These are phyloP conservation scores for Podaxis rugospora DNA, from an alignment of 768 basidiomycete genomes.

Conservation along the genomic window DNA sequence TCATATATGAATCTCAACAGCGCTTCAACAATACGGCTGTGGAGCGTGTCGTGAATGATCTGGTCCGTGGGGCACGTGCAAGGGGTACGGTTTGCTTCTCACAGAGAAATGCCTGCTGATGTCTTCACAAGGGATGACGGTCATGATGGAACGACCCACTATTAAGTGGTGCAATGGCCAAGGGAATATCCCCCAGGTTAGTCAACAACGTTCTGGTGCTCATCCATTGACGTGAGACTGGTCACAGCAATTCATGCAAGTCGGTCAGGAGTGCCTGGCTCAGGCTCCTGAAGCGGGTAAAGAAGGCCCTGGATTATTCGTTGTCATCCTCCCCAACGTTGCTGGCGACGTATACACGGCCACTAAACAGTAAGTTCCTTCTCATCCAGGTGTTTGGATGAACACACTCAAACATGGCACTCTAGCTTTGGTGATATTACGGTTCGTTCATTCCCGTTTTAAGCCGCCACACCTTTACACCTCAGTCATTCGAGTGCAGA, in stretches of 20 bases:
- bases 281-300: slow-evolving; percentile 23
- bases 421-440: slow-evolving; percentile 61
- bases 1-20: slow-evolving; percentile 54
- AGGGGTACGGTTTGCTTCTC: slow-evolving; percentile 46
- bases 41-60: slow-evolving; percentile 47
- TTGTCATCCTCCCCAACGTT: slow-evolving; percentile 68
- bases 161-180: slow-evolving; percentile 58
- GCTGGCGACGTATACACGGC: slow-evolving; percentile 72
- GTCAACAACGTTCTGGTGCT: neutral
- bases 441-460: slow-evolving; percentile 15
- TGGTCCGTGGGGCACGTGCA: slow-evolving; percentile 41
- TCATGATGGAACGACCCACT: slow-evolving; percentile 40
- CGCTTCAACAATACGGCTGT: slow-evolving; percentile 47
- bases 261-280: slow-evolving; percentile 40
- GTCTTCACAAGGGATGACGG: slow-evolving; percentile 52
- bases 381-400: neutral
- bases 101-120: slow-evolving; percentile 33
- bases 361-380: slow-evolving; percentile 66
- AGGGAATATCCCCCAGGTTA: slow-evolving; percentile 39
- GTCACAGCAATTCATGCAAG: slow-evolving; percentile 40
- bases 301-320: slow-evolving; percentile 50
- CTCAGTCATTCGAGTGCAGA: slow-evolving; percentile 30
- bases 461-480: neutral
- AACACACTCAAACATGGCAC: neutral
- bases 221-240: slow-evolving; percentile 24